phyloP scores from a whole-genome alignment of 108 stramenopile species.

The Cyclotella cryptica region DNA sequence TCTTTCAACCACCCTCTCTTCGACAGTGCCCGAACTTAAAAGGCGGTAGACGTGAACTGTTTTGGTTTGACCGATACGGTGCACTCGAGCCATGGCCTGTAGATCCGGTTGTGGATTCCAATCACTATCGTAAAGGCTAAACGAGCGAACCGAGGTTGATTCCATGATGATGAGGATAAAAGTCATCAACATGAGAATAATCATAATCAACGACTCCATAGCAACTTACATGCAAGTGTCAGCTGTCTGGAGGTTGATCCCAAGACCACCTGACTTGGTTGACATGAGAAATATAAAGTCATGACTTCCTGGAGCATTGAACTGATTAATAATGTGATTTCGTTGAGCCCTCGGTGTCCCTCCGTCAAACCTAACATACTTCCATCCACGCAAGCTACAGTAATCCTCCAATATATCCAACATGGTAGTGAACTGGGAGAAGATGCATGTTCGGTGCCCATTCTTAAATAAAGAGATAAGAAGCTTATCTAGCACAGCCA shows the following conservation, averaged over 20 bases:
- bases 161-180: background rate
- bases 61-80: slow-evolving; percentile 95
- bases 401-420: slow-evolving; percentile 94
- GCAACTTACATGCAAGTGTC: slow-evolving; percentile 83
- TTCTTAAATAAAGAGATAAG: slow-evolving; percentile 62
- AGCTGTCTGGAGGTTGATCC: slow-evolving; percentile 94
- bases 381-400: slow-evolving; percentile 75
- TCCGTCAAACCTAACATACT: slow-evolving; percentile 86
- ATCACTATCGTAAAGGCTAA: slow-evolving; percentile 73
- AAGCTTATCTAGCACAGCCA: slow-evolving; percentile 83
- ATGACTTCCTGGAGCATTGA: slow-evolving; percentile 83
- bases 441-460: slow-evolving; percentile 87
- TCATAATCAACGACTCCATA: background rate
- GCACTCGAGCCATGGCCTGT: slow-evolving; percentile 95
- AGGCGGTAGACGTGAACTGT: slow-evolving; percentile 90
- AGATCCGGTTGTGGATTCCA: slow-evolving; percentile 94
- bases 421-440: slow-evolving; percentile 92
- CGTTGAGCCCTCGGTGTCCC: slow-evolving; percentile 76
- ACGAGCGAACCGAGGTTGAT: background rate
- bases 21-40: slow-evolving; percentile 85
- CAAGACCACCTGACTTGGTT: slow-evolving; percentile 94
- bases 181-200: no score
- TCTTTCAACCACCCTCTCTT: slow-evolving; percentile 86
- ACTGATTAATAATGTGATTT: slow-evolving; percentile 80
- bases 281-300: slow-evolving; percentile 93